phyloP scores from a whole-genome alignment of 2,329 filamentous ascomycete genomes.

The Colletotrichum falcatum region DNA sequence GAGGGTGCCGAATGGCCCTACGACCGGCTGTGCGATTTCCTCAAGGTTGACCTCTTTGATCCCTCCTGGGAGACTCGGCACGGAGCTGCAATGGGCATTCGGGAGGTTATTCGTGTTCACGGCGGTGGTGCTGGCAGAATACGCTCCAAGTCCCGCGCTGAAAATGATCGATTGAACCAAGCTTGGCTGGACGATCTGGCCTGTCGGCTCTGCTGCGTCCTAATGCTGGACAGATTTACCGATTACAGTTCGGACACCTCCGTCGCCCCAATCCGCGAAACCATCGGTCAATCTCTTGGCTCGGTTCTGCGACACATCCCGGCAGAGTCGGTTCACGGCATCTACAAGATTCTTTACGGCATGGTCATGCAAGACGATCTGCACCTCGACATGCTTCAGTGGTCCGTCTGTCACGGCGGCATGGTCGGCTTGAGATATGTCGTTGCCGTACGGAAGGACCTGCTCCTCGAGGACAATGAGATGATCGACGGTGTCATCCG shows the following conservation, averaged over 20 bases:
- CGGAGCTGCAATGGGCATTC: slow-evolving; percentile 92
- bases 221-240: slow-evolving; percentile 97
- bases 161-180: slow-evolving; percentile 85
- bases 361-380: slow-evolving; percentile 94
- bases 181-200: slow-evolving; percentile 94
- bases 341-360: slow-evolving; percentile 86
- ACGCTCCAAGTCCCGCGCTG: slow-evolving; percentile 73
- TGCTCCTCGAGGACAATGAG: slow-evolving; percentile 83
- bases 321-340: slow-evolving; percentile 80
- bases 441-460: slow-evolving; percentile 92
- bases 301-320: slow-evolving; percentile 89
- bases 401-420: slow-evolving; percentile 96
- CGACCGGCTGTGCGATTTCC: slow-evolving; percentile 91
- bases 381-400: slow-evolving; percentile 78
- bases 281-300: slow-evolving; percentile 92
- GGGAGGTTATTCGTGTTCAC: slow-evolving; percentile 93
- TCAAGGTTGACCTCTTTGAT: slow-evolving; percentile 94
- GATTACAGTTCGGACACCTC: slow-evolving; percentile 98
- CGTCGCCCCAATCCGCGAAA: slow-evolving; percentile 95
- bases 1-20: slow-evolving; percentile 93
- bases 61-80: slow-evolving; percentile 95
- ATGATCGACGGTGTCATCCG: slow-evolving; percentile 94
- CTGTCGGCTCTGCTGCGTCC: slow-evolving; percentile 93
- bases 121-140: slow-evolving; percentile 86
- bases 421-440: slow-evolving; percentile 98